phyloP scores from a whole-genome alignment of 2,329 filamentous ascomycete genomes.

The Torrubiella hemipterigena region DNA sequence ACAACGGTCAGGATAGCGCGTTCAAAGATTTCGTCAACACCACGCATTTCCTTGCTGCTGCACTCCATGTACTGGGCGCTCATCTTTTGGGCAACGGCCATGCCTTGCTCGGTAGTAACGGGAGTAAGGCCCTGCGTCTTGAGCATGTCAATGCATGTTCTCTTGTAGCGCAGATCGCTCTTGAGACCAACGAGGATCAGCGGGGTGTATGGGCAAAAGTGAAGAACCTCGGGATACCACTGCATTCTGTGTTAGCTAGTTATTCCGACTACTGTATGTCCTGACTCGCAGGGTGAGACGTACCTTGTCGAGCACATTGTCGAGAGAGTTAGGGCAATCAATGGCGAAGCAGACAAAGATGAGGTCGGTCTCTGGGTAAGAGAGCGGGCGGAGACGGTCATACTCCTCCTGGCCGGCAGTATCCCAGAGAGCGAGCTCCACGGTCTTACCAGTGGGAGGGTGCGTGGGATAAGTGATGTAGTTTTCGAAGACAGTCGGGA shows the following conservation, averaged over 20 bases:
- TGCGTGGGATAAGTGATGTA: constrained; percentile 98
- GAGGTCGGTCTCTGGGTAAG: constrained; percentile 94
- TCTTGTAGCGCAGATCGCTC: constrained; percentile 89
- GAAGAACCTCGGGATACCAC: constrained; percentile 99
- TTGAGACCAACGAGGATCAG: constrained; percentile 94
- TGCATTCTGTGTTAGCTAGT: constrained; percentile 22
- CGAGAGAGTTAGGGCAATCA: constrained; percentile 93
- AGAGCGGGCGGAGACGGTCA: constrained; percentile 86
- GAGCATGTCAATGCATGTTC: constrained; percentile 95
- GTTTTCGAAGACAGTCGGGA: constrained; percentile 98
- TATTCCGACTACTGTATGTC: background rate
- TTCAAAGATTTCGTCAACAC: constrained; percentile 94
- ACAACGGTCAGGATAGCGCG: constrained; percentile 83
- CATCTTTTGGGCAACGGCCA: constrained; percentile 85
- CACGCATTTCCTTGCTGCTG: constrained; percentile 93
- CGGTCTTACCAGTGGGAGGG: constrained; percentile 76
- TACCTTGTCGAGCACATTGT: constrained; percentile 99
- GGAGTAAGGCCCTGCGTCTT: constrained; percentile 95
- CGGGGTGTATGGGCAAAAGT: constrained; percentile 96
- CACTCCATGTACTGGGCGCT: constrained; percentile 93
- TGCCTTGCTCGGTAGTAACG: constrained; percentile 82
- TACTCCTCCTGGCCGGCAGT: constrained; percentile 98
- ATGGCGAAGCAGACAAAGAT: constrained; percentile 99
- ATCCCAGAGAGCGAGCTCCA: constrained; percentile 96
- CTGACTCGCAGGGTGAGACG: background rate